Conservation (phyloP, 495 filamentous ascomycete species). For the Aspergillus saccharolyticus region DNA sequence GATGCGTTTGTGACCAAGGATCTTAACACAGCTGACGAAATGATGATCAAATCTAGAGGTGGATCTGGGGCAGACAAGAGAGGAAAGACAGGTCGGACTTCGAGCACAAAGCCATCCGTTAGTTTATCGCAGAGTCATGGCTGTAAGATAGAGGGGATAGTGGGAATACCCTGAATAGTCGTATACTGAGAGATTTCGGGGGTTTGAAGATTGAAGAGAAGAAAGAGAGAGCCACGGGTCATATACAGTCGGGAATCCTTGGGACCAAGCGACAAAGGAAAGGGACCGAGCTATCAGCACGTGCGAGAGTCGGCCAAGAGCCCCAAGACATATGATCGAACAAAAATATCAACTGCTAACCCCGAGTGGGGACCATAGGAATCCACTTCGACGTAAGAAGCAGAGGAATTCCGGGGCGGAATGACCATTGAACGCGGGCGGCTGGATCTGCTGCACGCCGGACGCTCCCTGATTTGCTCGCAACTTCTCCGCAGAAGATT, state of each 20-base stretch:
- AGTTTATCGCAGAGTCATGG: conserved; percentile 11
- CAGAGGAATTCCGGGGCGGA: neutral
- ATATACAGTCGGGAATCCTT: neutral
- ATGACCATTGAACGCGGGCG: conserved; percentile 9
- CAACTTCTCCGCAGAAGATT: neutral
- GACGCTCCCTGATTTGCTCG: conserved; percentile 20
- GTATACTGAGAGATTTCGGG: neutral
- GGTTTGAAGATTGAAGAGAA: neutral
- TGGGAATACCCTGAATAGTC: conserved; percentile 7
- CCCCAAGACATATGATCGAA: conserved; percentile 5
- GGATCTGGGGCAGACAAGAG: conserved; percentile 10
- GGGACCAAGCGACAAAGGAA: conserved; percentile 1
- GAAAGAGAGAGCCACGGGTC: neutral
- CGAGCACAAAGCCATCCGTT: conserved; percentile 20
- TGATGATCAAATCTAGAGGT: conserved; percentile 3
- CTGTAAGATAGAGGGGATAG: neutral
- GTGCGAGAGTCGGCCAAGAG: conserved; percentile 10
- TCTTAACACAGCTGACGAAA: neutral
- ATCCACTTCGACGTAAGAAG: conserved; percentile 4
- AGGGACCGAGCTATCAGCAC: conserved; percentile 10
- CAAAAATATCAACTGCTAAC: neutral
- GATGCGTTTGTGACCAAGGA: neutral
- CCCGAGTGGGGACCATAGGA: neutral
- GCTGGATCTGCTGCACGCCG: conserved; percentile 18
- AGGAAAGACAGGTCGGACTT: conserved; percentile 13